Evolutionary conservation across 129 eudicot genomes (phyloP).

Genomic region (Erigeron canadensis): DNA sequence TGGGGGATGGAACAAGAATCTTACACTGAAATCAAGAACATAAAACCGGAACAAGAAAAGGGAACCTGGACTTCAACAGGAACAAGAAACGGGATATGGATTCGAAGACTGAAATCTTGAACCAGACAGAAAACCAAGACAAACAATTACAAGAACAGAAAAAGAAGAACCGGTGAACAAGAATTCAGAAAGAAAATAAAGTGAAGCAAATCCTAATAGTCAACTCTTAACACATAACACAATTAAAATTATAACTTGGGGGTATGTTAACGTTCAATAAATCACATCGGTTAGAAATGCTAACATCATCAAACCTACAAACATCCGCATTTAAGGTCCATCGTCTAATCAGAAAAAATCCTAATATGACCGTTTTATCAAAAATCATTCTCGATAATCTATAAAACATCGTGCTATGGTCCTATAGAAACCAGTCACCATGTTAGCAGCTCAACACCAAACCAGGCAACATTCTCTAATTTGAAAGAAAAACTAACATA

Average conservation of each 20-base stretch:
- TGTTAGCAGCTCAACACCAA: not conserved
- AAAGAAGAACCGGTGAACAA: too few relatives aligned
- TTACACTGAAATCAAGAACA: too few relatives aligned
- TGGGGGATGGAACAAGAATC: too few relatives aligned
- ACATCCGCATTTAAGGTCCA: not conserved
- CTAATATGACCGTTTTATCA: not conserved
- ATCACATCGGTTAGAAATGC: not conserved
- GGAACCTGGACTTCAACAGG: too few relatives aligned
- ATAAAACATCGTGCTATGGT: not conserved
- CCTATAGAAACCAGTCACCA: not conserved
- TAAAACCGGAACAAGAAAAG: too few relatives aligned
- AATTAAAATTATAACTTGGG: not conserved
- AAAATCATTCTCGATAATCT: not conserved
- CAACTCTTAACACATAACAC: not conserved
- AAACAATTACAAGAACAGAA: too few relatives aligned
- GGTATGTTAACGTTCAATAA: constrained; percentile 5
- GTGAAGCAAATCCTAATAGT: too few relatives aligned
- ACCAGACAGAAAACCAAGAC: too few relatives aligned
- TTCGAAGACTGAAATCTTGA: too few relatives aligned
- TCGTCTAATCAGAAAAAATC: not conserved
- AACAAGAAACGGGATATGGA: too few relatives aligned
- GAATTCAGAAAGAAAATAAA: too few relatives aligned
- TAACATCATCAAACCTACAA: not conserved
- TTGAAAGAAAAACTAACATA: not conserved
- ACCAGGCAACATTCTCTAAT: not conserved